A percentile compares a stretch with the other conserved stretches of the same genome.
These are phyloP conservation scores for Hemileia vastatrix DNA, from an alignment of 1,284 basidiomycete genomes.

Conservation along the genomic window DNA sequence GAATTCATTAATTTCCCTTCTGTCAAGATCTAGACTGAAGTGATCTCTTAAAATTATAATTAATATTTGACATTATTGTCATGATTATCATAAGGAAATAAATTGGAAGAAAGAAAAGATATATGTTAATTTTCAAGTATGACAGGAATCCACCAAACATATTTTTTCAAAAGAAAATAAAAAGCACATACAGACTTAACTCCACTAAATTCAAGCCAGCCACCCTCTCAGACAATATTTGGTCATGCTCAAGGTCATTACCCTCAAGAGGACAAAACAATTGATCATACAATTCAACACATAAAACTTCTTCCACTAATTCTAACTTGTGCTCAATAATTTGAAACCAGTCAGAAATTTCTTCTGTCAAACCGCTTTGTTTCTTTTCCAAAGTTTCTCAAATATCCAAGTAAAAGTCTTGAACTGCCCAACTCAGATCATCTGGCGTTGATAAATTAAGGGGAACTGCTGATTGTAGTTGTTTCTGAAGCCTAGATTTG, in stretches of 20 bases:
- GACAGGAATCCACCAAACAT: neutral
- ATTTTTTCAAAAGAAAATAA: neutral
- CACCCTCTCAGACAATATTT: constrained; percentile 13
- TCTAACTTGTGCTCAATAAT: constrained; percentile 22
- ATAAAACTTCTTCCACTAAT: constrained; percentile 18
- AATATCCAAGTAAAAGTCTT: constrained; percentile 12
- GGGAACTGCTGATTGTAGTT: neutral
- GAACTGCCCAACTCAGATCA: constrained; percentile 3
- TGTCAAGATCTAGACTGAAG: constrained; percentile 21
- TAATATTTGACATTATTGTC: neutral
- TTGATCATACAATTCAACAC: constrained; percentile 17
- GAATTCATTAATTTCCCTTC: constrained; percentile 22
- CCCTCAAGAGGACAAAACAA: too few species aligned
- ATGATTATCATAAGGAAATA: neutral
- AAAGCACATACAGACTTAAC: constrained; percentile 15
- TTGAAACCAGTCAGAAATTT: neutral
- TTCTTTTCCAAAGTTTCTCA: constrained; percentile 3
- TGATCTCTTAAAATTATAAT: constrained; percentile 1
- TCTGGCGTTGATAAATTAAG: constrained; percentile 6
- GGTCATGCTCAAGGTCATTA: constrained; percentile 1
- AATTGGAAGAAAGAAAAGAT: neutral
- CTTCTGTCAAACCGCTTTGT: neutral
- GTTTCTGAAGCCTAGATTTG: too few species aligned
- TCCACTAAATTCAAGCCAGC: constrained; percentile 12
- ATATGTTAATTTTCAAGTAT: neutral